Evolutionary conservation across 306 rosid genomes (phyloP), one percentile per base, ranked within the genome.

Genomic region (Citrullus colocynthis): DNA sequence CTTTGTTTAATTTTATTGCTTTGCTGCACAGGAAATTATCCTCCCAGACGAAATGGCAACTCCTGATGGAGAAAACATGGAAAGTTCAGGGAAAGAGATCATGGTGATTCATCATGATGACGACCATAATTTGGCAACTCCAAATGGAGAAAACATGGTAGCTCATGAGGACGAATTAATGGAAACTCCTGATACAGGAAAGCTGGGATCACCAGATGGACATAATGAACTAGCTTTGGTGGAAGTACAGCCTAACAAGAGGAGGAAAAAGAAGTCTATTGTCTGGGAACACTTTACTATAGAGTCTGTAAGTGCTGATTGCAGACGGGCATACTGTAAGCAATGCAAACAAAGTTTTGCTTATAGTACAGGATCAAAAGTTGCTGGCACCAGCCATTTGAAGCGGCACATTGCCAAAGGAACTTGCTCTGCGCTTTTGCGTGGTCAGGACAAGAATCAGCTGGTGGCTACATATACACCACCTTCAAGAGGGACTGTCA

Each of bases 221-320:
- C 66, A 73, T 10, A 64, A 48, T 67, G 81, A 80, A 30, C 72
- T 74, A 66, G 74, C 55, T 63, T 78, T 78, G 57, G 86, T 86
- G 16, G 97, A 92, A 62, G 81, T 87, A 49, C 99, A 88, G 85
- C 97, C 97, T 42, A 87, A 55, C 81, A 92, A 89, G 89, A 86
- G 96, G 78, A 89, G 99, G 87, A 95, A 90, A 81, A 95, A 88
- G 89, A 92, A 89, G 83, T 95, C 97, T 32, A 72, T 87, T 9
- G 99, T 95, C 57, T 95, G 99, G 99, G 97, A 92, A 82, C 96
- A 95, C 85, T 95, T 95, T 80, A 92, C 97, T 49, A 92, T 95
- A 61, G 99, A 90, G 82, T 85, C 84, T 37, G 91, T 95, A 48
- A 84, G 92, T 85, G 77, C 92, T 85, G 99, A 88, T 48, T 90